Base-by-base conservation (phyloP, 805 yeast species). In the Sugiyamaella floridensis region DNA sequence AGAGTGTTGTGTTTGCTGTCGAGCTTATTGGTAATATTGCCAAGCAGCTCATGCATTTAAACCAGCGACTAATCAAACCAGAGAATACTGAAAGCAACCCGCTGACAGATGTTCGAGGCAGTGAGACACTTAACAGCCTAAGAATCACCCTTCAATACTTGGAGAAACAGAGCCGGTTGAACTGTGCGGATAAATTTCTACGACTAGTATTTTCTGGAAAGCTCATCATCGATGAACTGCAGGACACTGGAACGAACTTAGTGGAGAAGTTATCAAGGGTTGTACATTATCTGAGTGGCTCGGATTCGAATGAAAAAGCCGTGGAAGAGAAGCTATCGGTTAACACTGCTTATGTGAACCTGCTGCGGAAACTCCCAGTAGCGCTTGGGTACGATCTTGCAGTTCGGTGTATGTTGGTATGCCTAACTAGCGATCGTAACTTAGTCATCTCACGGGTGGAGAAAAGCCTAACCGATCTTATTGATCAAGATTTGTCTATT, bases 1-100 rank as follows among this genome's bases (percentile, higher is more conserved):
- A 43, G 14, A 6, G 67, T 76, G 6, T 85, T 81, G 54, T 70
- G 81, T 0, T 74, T 73, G 71, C 79, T 2, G 64, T 86, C 48
- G 90, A 85, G 51, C 59, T 81, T 56, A 66, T 81, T n/a, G 89
- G 92, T 0, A 53, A 68, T 12, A 76, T 84, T 22, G 89, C 86
- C 0, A 73, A 77, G 2, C 72, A 70, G 40, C 72, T 83, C 47
- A 60, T 77, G 19, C 64, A 67, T 4, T 49, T 78, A 14, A 73
- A 65, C 50, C 59, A 66, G 2, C 44, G 56, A 15, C 9, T 12
- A 14, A 26, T 12, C 14, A 18, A 29, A 8, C 37, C 29, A 11
- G 48, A 5, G 11, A 10, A n/a, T 8, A 16, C n/a, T 28, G 26
- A 22, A 22, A 22, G 3, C 26, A 22, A 22, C 6, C 6, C 26